Conservation (phyloP, 495 filamentous ascomycete species). For the Penicillium roqueforti region DNA sequence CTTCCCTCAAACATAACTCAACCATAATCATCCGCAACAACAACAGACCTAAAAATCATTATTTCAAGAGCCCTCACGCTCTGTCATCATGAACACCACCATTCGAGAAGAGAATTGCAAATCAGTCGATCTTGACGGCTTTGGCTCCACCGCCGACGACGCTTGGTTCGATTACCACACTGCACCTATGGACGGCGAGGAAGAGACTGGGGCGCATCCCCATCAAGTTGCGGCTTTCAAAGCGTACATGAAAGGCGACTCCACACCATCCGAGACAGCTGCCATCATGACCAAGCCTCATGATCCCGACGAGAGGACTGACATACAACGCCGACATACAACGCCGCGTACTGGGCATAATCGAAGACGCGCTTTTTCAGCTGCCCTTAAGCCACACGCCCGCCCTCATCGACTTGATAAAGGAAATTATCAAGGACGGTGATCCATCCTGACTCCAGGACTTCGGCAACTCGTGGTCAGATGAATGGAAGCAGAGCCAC, state of each 20-base stretch:
- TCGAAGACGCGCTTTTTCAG: constrained; percentile 9
- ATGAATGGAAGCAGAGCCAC: constrained; percentile 9
- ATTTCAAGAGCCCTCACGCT: not conserved
- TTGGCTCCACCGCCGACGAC: constrained; percentile 3
- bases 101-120: constrained; percentile 3
- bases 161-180: constrained; percentile 8
- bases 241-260: constrained; percentile 7
- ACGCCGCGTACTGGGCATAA: constrained; percentile 3
- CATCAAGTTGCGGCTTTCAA: constrained; percentile 9
- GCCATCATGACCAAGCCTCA: constrained; percentile 2
- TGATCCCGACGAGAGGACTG: constrained; percentile 1
- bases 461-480: constrained; percentile 8
- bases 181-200: constrained; percentile 9
- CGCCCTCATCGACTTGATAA: constrained; percentile 3
- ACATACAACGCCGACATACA: too few relatives aligned
- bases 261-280: constrained; percentile 7
- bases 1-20: constrained; percentile 1
- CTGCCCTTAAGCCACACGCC: constrained; percentile 1
- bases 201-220: constrained; percentile 7
- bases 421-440: constrained; percentile 1
- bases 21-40: not conserved
- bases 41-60: not conserved
- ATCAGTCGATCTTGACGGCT: constrained; percentile 4
- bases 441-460: not conserved
- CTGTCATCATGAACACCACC: constrained; percentile 1